A percentile compares a stretch with the other conserved stretches of the same genome.
phyloP scores from a whole-genome alignment of 176 grass and related monocot species.

The Paspalum notatum region DNA sequence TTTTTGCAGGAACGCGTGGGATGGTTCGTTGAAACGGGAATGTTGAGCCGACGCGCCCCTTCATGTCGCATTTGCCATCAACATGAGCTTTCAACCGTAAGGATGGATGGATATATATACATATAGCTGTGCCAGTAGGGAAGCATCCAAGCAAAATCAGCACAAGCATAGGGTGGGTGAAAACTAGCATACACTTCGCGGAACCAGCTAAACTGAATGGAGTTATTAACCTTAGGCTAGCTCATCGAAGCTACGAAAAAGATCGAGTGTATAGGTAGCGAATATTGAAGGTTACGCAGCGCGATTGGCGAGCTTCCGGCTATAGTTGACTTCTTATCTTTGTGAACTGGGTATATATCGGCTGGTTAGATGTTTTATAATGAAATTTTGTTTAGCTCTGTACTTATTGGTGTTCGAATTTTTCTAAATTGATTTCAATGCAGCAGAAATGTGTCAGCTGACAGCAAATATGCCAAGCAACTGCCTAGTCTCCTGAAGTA shows the following conservation, averaged over 20 bases:
- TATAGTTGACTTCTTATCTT: slow-evolving; percentile 21
- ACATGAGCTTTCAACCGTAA: slow-evolving; percentile 16
- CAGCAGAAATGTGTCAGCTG: too few relatives aligned
- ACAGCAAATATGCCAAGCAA: too few relatives aligned
- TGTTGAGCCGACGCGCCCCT: slow-evolving; percentile 32
- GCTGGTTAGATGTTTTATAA: too few relatives aligned
- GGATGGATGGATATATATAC: neutral
- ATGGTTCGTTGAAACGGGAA: slow-evolving; percentile 33
- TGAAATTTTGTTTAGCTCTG: too few relatives aligned
- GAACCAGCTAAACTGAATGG: neutral
- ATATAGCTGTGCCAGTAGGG: neutral
- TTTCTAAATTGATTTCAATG: too few relatives aligned
- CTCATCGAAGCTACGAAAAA: neutral
- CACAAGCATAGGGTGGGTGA: neutral
- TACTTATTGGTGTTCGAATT: too few relatives aligned
- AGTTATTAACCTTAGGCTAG: slow-evolving; percentile 5
- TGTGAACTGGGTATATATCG: too few relatives aligned
- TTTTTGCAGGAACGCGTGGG: slow-evolving; percentile 30
- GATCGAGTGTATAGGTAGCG: neutral
- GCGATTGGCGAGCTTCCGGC: neutral
- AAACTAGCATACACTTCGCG: neutral
- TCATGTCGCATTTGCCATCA: neutral
- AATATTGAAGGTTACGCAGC: neutral
- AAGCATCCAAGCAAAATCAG: slow-evolving; percentile 12
- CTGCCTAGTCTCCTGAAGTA: too few relatives aligned